Conservation (phyloP, 192 early-diverging fungal species). For the Irineochytrium annulatum region DNA sequence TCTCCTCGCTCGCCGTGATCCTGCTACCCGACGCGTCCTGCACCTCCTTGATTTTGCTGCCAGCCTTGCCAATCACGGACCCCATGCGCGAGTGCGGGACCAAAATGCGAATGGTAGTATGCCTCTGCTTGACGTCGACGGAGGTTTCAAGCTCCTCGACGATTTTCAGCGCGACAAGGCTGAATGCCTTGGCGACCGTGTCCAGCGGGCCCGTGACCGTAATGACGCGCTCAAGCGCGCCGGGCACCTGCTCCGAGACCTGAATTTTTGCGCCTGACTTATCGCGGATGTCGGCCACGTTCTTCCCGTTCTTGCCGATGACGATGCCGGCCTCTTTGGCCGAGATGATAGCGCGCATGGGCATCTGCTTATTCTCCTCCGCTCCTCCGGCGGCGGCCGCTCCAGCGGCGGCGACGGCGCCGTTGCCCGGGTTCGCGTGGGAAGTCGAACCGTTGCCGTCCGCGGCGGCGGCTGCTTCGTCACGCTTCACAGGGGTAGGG, state of each 20-base stretch:
- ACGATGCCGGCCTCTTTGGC: constrained; percentile 90
- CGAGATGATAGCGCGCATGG: constrained; percentile 84
- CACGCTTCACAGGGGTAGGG: constrained; percentile 1
- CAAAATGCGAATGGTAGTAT: constrained; percentile 75
- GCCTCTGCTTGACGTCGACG: constrained; percentile 38
- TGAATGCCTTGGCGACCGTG: constrained; percentile 61
- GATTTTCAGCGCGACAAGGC: constrained; percentile 60
- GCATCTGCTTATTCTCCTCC: constrained; percentile 33
- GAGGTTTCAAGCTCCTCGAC: constrained; percentile 38
- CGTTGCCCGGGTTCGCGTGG: background rate
- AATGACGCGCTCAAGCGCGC: constrained; percentile 75
- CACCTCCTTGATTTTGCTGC: constrained; percentile 91
- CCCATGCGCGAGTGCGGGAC: constrained; percentile 86
- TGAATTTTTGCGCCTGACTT: constrained; percentile 83
- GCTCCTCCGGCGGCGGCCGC: background rate
- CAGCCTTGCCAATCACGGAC: constrained; percentile 87
- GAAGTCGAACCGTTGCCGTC: background rate
- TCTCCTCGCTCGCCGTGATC: constrained; percentile 84
- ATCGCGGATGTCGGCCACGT: constrained; percentile 85
- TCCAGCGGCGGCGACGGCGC: background rate
- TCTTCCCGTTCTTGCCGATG: constrained; percentile 70
- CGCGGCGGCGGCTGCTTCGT: background rate
- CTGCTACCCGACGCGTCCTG: constrained; percentile 85
- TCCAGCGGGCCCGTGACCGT: constrained; percentile 43
- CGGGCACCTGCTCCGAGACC: constrained; percentile 84